Conservation (phyloP, 2,329 filamentous ascomycete genomes). For the Tolypocladium paradoxum region DNA sequence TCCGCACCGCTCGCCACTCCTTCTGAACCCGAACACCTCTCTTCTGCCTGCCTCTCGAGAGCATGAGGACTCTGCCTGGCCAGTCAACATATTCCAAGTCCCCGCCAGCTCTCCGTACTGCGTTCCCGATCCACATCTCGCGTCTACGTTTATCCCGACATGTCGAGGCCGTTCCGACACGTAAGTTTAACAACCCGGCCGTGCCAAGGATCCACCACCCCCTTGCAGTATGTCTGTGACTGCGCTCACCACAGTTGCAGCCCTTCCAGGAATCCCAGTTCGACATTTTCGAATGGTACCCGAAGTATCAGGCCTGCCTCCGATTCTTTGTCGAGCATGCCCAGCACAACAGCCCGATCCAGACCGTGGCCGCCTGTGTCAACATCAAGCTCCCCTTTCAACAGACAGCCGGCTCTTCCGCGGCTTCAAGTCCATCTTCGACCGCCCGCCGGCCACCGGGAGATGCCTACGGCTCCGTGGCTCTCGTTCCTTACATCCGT, state of each 20-base stretch:
- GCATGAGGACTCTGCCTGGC: neutral
- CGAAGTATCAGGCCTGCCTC: slow-evolving; percentile 80
- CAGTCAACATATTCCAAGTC: neutral
- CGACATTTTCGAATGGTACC: slow-evolving; percentile 88
- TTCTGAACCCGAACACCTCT: neutral
- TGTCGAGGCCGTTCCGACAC: slow-evolving; percentile 9
- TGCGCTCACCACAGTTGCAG: slow-evolving; percentile 14
- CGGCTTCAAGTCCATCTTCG: slow-evolving; percentile 1
- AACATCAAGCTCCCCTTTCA: slow-evolving; percentile 90
- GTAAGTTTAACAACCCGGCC: slow-evolving; percentile 5
- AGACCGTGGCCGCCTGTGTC: slow-evolving; percentile 79
- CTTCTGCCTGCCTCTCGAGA: neutral
- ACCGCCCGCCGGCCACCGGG: neutral
- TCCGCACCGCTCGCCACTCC: neutral
- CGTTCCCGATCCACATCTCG: neutral
- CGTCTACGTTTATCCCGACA: neutral
- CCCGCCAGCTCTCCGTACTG: neutral
- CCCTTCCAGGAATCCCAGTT: slow-evolving; percentile 42
- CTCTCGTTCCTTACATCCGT: slow-evolving; percentile 75
- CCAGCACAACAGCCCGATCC: slow-evolving; percentile 71
- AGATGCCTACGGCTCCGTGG: slow-evolving; percentile 37
- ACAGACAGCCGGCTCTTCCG: slow-evolving; percentile 30
- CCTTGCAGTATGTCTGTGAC: neutral
- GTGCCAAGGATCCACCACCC: neutral
- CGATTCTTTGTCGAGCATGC: slow-evolving; percentile 87